These are phyloP conservation scores for Phytophthora nicotianae DNA, from an alignment of 352 stramenopile species.

Conservation along the genomic window DNA sequence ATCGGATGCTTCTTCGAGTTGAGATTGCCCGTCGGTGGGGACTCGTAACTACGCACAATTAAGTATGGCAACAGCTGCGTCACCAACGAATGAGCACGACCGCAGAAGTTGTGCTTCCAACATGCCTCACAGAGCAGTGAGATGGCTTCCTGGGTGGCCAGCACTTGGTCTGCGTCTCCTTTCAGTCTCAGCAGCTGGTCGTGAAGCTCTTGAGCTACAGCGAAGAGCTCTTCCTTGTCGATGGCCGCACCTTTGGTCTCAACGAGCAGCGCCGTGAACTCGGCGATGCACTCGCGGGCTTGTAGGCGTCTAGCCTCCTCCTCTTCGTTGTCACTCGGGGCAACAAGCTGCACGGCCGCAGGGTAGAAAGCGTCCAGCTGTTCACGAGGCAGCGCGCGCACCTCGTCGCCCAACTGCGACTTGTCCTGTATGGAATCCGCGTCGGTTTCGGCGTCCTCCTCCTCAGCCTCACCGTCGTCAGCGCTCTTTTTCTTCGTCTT, in stretches of 20 bases:
- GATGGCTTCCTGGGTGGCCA: slow-evolving; percentile 70
- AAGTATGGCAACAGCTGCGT: slow-evolving; percentile 86
- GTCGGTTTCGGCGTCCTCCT: slow-evolving; percentile 13
- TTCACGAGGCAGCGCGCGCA: slow-evolving; percentile 52
- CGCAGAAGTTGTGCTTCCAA: slow-evolving; percentile 71
- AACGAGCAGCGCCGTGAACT: slow-evolving; percentile 65
- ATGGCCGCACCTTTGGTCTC: slow-evolving; percentile 58
- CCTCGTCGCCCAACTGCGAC: slow-evolving; percentile 52
- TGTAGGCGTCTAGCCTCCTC: slow-evolving; percentile 40
- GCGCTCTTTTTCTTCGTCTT: slow-evolving; percentile 37
- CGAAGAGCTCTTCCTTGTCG: slow-evolving; percentile 62
- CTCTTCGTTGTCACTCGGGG: slow-evolving; percentile 32
- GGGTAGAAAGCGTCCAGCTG: slow-evolving; percentile 63
- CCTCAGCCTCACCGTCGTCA: slow-evolving; percentile 18
- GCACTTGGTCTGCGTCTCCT: slow-evolving; percentile 46
- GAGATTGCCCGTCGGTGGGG: slow-evolving; percentile 51
- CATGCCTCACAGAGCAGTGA: slow-evolving; percentile 74
- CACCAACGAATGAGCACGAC: slow-evolving; percentile 67
- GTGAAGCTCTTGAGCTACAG: slow-evolving; percentile 67
- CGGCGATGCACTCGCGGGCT: slow-evolving; percentile 46
- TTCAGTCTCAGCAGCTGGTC: slow-evolving; percentile 63
- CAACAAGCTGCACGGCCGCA: slow-evolving; percentile 39
- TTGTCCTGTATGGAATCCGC: slow-evolving; percentile 6
- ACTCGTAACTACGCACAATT: slow-evolving; percentile 82
- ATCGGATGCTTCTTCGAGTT: slow-evolving; percentile 76